Conservation (phyloP, 23 red algal genomes). For the Gracilaria domingensis region DNA sequence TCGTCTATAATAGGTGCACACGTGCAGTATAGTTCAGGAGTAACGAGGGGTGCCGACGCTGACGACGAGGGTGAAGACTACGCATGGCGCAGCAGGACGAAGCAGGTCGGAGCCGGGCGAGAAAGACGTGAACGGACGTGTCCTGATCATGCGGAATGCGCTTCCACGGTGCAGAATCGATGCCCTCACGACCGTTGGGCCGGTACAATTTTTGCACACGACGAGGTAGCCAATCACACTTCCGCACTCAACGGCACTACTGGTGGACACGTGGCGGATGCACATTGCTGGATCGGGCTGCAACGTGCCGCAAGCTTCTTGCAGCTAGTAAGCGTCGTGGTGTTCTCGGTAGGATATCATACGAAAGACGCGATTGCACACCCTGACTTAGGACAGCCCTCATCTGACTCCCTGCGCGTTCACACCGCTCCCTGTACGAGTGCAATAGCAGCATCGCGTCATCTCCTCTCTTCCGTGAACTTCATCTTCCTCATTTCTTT, state of each 20-base stretch:
- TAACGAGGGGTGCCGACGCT: too few relatives aligned
- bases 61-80: too few relatives aligned
- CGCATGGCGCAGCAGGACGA: too few relatives aligned
- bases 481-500: neutral
- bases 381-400: neutral
- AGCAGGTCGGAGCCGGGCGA: too few relatives aligned
- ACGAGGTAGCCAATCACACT: neutral
- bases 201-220: neutral
- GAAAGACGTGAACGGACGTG: too few relatives aligned
- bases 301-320: neutral
- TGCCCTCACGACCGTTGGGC: constrained; percentile 7
- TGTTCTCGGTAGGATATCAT: neutral
- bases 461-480: neutral
- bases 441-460: neutral
- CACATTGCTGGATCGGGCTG: constrained; percentile 33
- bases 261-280: constrained; percentile 14
- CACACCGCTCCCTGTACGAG: neutral
- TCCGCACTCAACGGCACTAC: neutral
- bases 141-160: too few relatives aligned
- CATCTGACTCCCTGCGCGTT: neutral
- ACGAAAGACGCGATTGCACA: neutral
- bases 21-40: too few relatives aligned
- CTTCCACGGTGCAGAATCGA: neutral
- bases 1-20: too few relatives aligned
- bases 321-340: too few relatives aligned